These are phyloP conservation scores for Trichoderma reesei DNA, from an alignment of 495 filamentous ascomycete species.

Conservation along the genomic window DNA sequence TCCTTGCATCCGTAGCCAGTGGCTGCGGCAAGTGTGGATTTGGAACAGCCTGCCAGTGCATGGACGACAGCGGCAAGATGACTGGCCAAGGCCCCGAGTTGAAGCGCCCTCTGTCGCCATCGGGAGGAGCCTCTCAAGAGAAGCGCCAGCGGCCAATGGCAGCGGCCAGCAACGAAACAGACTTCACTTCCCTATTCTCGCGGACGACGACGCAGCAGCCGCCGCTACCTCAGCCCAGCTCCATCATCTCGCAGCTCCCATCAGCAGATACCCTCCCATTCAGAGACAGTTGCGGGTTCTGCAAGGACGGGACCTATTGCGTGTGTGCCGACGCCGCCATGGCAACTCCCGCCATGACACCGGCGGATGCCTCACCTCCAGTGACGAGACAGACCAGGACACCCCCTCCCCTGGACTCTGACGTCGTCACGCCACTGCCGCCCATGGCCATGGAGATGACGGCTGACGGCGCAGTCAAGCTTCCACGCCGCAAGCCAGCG, in stretches of 20 bases:
- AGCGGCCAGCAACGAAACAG: constrained; percentile 48
- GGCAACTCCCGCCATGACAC: constrained; percentile 17
- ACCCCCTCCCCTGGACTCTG: constrained; percentile 59
- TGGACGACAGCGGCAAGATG: constrained; percentile 43
- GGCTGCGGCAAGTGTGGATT: constrained; percentile 58
- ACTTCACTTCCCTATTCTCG: constrained; percentile 60
- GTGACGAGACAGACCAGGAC: constrained; percentile 46
- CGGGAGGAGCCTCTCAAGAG: constrained; percentile 44
- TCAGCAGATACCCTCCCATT: constrained; percentile 18
- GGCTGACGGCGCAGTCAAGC: constrained; percentile 37
- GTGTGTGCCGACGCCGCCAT: constrained; percentile 56
- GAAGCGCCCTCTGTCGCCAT: constrained; percentile 29
- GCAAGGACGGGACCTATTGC: constrained; percentile 72
- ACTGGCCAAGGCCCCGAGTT: constrained; percentile 18
- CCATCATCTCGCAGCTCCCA: constrained; percentile 3
- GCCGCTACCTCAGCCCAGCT: not conserved
- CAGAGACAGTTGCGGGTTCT: constrained; percentile 75
- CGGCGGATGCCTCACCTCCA: constrained; percentile 38
- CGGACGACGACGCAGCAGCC: constrained; percentile 14
- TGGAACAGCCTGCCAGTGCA: constrained; percentile 53
- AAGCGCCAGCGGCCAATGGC: constrained; percentile 35
- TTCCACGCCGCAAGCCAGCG: constrained; percentile 26
- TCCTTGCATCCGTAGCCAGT: constrained; percentile 31
- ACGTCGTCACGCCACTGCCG: constrained; percentile 29
- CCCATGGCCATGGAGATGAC: constrained; percentile 39